Evolutionary conservation across 768 basidiomycete species (phyloP), one percentile per base, ranked within the genome.

Genomic region (Panus rudis): DNA sequence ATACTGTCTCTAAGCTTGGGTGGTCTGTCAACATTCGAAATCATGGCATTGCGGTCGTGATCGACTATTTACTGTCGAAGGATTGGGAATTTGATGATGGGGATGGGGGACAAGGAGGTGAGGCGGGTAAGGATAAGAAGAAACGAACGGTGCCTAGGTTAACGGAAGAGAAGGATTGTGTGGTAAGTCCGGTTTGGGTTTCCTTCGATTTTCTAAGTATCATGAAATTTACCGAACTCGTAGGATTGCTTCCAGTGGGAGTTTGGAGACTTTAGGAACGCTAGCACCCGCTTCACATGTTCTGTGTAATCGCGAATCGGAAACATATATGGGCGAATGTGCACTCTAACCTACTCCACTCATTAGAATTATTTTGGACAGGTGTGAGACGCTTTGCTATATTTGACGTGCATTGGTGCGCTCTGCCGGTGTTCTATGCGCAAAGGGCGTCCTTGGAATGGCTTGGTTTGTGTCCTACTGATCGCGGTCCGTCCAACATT

Each of bases 211-310:
- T 23, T 30, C 34, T 8, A 4, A 23, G 6, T 45, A n/a, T 23
- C 25, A 39, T 30, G 11, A 40, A 16, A 31, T 30, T 37, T 10
- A 27, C 41, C 14, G 16, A 35, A 7, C 37, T n/a, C n/a, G n/a
- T n/a, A 85, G 82, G 84, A 87, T 51, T 87, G 84, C 55, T 84
- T 70, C 49, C 76, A 68, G 51, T 86, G 84, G 84, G 78, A 84
- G 45, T 85, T 67, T 56, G 80, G 72, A 4, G 58, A 72, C 45
- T 73, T 56, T 39, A 51, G 55, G 3, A 59, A 59, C 20, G 28
- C 20, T n/a, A n/a, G n/a, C n/a, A n/a, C n/a, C n/a, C n/a, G n/a
- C n/a, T n/a, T n/a, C n/a, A n/a, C n/a, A n/a, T n/a, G n/a, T n/a
- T n/a, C n/a, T n/a, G n/a, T n/a, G n/a, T n/a, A n/a, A n/a, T n/a